Percentiles rank a stretch among this genome's conserved stretches.
These are phyloP conservation scores for Saturnispora sanitii DNA, from an alignment of 805 yeast species.

Conservation along the genomic window DNA sequence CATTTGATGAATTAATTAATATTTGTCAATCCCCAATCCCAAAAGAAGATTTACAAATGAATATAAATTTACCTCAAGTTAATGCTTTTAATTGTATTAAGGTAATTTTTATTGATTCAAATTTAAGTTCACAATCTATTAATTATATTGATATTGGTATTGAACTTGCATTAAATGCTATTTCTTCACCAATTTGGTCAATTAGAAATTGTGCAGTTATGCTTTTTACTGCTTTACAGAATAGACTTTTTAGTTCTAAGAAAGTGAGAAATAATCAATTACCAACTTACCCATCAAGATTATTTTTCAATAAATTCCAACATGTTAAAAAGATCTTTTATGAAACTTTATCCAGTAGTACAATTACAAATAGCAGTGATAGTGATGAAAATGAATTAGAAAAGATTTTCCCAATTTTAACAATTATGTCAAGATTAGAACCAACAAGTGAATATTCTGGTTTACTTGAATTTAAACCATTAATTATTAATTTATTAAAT, in stretches of 20 bases:
- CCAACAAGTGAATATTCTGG: constrained; percentile 47
- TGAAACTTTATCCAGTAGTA: too few relatives aligned
- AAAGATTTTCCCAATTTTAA: constrained; percentile 63
- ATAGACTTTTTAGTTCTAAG: constrained; percentile 63
- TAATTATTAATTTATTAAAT: constrained; percentile 39
- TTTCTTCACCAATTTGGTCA: constrained; percentile 69
- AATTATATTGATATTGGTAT: constrained; percentile 49
- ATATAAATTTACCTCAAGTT: constrained; percentile 78
- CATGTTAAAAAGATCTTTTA: constrained; percentile 42
- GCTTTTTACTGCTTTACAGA: constrained; percentile 81
- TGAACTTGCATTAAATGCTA: constrained; percentile 48
- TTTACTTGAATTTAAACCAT: constrained; percentile 40
- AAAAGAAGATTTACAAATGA: constrained; percentile 32
- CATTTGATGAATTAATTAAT: constrained; percentile 42
- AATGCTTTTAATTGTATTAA: constrained; percentile 85
- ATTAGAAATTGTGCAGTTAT: constrained; percentile 86
- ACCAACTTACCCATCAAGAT: constrained; percentile 33
- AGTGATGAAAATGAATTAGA: constrained; percentile 35
- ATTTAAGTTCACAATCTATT: constrained; percentile 44
- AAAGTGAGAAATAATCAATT: constrained; percentile 25
- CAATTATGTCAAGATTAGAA: constrained; percentile 60
- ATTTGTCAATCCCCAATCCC: constrained; percentile 48
- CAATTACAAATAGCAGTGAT: too few relatives aligned
- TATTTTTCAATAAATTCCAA: constrained; percentile 60
- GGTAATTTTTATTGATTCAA: constrained; percentile 62